Base-by-base conservation (phyloP, 108 stramenopile genomes). In the Pseudonitzschia delicatissima region DNA sequence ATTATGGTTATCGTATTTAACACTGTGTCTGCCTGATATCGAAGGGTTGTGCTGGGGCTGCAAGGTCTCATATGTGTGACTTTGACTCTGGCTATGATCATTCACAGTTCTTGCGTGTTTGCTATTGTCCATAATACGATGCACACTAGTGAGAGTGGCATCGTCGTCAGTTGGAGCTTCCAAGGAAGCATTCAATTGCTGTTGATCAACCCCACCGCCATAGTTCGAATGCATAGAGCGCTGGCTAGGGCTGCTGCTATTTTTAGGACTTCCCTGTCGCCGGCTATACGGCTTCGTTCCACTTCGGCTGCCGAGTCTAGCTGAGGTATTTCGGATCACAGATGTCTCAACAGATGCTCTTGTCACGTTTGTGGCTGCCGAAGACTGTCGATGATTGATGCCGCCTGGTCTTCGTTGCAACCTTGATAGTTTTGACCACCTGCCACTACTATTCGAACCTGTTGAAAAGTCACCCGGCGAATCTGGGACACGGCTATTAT, bases 121-220 rank as follows among this genome's bases (percentile, higher is more conserved):
- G 21, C 51, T 49, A 21, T 49, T 62, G 42, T 57, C 62, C 68
- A 81, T 68, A 23, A 81, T 81, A 34, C 68, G 64, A 44, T 74
- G 70, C 29, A 80, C 79, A 37, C 69, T 71, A 12, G 73, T 74
- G 40, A 80, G 57, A 26, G 79, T 80, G 17, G 71, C 79, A 61
- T 80, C 79, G 57, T 80, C 79, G 35, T 66, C 66, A 1, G 58
- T 67, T 4, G 50, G 31, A 20, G 65, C 53, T 18, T 73, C 72
- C 21, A 66, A 50, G 31, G 65, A 66, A 47, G 64, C 48, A 47
- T 64, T 26, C 3, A 23, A 23, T 47, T 50, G 64, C 49, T 61
- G 60, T 0, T 5, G 26, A 2, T 33, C 18, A 13, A n/a, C 32
- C n/a, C 31, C 31, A 12, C 32, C n/a, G 18, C 12, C 32, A 34